Evolutionary conservation across 306 rosid genomes (phyloP).

Genomic region (Begonia fuchsioides): DNA sequence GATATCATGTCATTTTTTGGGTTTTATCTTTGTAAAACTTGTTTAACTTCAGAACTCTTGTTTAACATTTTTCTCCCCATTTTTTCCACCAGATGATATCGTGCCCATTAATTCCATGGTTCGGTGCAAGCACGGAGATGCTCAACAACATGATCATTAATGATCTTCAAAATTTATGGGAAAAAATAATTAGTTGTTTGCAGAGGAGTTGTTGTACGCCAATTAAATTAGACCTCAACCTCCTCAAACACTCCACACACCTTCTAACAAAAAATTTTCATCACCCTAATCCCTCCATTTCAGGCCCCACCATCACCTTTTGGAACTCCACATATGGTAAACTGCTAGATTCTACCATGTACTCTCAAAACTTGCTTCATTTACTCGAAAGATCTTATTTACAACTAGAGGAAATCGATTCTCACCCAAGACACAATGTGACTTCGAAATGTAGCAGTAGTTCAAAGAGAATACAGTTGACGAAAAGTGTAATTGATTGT

Average conservation of each 20-base stretch:
- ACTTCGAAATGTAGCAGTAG: conserved; percentile 30
- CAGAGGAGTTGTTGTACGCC: conserved; percentile 46
- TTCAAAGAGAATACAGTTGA: conserved; percentile 51
- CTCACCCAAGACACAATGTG: conserved; percentile 27
- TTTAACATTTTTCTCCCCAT: conserved; percentile 1
- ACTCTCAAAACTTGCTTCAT: conserved; percentile 45
- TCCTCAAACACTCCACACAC: conserved; percentile 46
- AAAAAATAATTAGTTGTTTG: conserved; percentile 37
- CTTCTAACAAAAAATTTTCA: conserved; percentile 63
- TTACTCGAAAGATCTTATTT: conserved; percentile 30
- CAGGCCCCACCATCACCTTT: conserved; percentile 46
- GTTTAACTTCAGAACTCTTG: background rate
- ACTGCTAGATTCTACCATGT: conserved; percentile 31
- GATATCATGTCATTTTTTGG: too few relatives aligned
- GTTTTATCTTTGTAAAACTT: background rate
- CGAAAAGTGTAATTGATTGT: conserved; percentile 9
- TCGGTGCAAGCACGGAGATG: conserved; percentile 23
- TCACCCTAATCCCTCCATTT: conserved; percentile 49
- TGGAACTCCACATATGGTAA: conserved; percentile 70
- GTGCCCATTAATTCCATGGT: conserved; percentile 55
- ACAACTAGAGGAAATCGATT: conserved; percentile 12
- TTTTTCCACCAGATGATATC: conserved; percentile 35
- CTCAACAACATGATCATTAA: conserved; percentile 25
- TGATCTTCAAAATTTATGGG: conserved; percentile 46
- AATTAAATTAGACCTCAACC: conserved; percentile 38